phyloP scores from a whole-genome alignment of 2,329 filamentous ascomycete species.

The Plenodomus biglobosus region DNA sequence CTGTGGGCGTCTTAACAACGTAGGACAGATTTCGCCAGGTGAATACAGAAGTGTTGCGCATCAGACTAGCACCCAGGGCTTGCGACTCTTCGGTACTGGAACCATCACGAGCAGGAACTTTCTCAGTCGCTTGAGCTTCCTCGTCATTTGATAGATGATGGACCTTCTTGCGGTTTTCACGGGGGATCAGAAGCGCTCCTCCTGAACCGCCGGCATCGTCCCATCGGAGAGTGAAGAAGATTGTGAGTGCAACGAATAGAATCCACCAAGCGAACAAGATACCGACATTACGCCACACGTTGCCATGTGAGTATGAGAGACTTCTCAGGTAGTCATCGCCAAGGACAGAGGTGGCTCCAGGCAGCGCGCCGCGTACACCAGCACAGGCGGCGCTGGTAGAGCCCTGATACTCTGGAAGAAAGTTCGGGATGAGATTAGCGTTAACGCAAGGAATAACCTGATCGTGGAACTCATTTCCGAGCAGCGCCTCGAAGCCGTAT shows the following conservation, averaged over 20 bases:
- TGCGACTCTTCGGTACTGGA: neutral
- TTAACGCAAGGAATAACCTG: slow-evolving; percentile 53
- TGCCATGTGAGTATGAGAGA: slow-evolving; percentile 46
- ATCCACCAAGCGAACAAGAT: slow-evolving; percentile 50
- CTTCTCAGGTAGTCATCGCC: slow-evolving; percentile 62
- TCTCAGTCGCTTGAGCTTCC: slow-evolving; percentile 47
- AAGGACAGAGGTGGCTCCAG: slow-evolving; percentile 53
- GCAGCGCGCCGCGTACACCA: slow-evolving; percentile 58
- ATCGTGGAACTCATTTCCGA: slow-evolving; percentile 66
- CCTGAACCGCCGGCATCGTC: slow-evolving; percentile 54
- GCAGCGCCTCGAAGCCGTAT: slow-evolving; percentile 75
- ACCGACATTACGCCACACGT: slow-evolving; percentile 47
- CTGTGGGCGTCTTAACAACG: slow-evolving; percentile 55
- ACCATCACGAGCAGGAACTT: slow-evolving; percentile 18
- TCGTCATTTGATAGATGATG: slow-evolving; percentile 48
- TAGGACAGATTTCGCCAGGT: slow-evolving; percentile 62
- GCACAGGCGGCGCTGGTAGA: slow-evolving; percentile 55
- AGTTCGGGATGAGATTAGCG: slow-evolving; percentile 54
- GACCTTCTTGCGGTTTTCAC: slow-evolving; percentile 39
- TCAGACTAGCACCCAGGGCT: slow-evolving; percentile 37
- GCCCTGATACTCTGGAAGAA: slow-evolving; percentile 51
- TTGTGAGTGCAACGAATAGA: slow-evolving; percentile 56
- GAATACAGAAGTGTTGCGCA: slow-evolving; percentile 68
- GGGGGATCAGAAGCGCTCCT: slow-evolving; percentile 61
- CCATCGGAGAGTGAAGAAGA: slow-evolving; percentile 62